Evolutionary conservation across 139 green algal species (phyloP).

Genomic region (Coelastrella sp.): DNA sequence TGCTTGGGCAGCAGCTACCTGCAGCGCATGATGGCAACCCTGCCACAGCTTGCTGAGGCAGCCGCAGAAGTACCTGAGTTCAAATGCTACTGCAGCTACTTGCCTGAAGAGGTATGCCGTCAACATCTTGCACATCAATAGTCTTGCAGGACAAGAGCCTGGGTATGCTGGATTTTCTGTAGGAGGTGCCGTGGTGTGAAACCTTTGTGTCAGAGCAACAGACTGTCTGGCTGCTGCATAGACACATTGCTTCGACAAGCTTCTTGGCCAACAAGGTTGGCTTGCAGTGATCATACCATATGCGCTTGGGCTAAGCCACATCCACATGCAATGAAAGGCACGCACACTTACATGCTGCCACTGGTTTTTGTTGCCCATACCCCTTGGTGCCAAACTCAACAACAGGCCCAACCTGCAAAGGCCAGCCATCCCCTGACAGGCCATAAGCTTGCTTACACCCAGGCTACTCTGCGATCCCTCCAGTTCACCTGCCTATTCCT

Average conservation of each 20-base stretch:
- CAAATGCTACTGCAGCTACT: constrained; percentile 36
- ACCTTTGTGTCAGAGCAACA: not conserved
- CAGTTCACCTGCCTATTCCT: constrained; percentile 68
- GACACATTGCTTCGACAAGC: not conserved
- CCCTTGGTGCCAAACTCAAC: not conserved
- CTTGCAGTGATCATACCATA: not conserved
- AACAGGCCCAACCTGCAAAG: not conserved
- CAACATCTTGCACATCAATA: not conserved
- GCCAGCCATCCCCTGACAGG: not conserved
- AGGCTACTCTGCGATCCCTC: constrained; percentile 51
- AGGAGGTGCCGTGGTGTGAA: not conserved
- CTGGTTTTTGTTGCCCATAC: not conserved
- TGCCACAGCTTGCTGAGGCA: constrained; percentile 51
- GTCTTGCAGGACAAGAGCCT: not conserved
- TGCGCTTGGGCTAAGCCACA: too few species aligned
- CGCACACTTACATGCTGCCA: not conserved
- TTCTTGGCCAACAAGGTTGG: not conserved
- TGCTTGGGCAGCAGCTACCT: constrained; percentile 65
- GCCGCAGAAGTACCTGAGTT: constrained; percentile 46
- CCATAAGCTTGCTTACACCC: constrained; percentile 1
- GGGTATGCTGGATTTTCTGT: not conserved
- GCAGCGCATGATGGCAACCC: constrained; percentile 59
- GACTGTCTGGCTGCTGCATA: not conserved
- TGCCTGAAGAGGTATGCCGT: not conserved
- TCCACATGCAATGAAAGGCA: too few species aligned